Evolutionary conservation across 2,329 filamentous ascomycete species (phyloP).

Genomic region (Samsoniella hepiali): DNA sequence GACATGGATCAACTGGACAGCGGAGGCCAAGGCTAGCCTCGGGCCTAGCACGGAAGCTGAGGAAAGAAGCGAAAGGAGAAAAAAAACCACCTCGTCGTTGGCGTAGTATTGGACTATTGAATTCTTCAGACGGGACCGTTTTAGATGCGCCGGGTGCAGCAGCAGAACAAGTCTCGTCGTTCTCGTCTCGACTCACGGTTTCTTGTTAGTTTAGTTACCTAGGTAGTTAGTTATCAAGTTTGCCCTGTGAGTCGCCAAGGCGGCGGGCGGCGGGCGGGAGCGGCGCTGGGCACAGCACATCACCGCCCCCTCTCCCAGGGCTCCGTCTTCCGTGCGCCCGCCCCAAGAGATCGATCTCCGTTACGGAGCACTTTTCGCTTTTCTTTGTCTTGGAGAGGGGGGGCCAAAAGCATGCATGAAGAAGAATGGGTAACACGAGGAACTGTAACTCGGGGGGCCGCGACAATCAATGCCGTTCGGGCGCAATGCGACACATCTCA

Average conservation of each 20-base stretch:
- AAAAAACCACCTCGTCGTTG: background rate
- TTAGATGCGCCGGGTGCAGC: background rate
- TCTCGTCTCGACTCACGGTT: background rate
- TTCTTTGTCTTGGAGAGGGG: background rate
- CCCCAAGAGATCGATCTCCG: constrained; percentile 1
- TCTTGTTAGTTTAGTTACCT: background rate
- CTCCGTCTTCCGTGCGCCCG: background rate
- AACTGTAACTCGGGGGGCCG: no score
- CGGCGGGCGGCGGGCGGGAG: background rate
- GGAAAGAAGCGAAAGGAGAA: background rate
- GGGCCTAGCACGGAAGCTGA: background rate
- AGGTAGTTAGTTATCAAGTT: no score
- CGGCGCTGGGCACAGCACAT: constrained; percentile 6
- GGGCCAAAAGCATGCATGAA: no score
- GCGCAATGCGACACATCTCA: no score
- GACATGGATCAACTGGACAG: background rate
- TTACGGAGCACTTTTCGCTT: background rate
- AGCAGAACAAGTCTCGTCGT: background rate
- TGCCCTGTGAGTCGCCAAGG: background rate
- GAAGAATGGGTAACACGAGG: no score
- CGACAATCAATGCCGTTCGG: no score
- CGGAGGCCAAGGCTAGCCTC: background rate
- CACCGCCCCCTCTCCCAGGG: background rate
- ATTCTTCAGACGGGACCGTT: background rate
- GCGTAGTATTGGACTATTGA: background rate